Conservation (phyloP, 2,329 filamentous ascomycete genomes). For the Westerdykella ornata region DNA sequence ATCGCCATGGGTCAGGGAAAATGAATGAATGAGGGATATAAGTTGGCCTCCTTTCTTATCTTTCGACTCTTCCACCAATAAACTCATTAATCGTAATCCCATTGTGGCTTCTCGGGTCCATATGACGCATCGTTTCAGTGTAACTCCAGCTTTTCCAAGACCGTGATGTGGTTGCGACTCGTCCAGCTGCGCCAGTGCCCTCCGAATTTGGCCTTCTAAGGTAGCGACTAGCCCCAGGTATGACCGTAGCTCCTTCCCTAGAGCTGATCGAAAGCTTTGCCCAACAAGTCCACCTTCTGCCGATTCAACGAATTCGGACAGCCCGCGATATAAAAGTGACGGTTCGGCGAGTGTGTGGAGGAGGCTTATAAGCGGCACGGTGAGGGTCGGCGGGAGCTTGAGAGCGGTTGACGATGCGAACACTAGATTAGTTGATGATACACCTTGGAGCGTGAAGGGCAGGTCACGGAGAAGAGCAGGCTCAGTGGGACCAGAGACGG, state of each 20-base stretch:
- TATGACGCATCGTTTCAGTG: slow-evolving; percentile 87
- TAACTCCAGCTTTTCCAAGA: slow-evolving; percentile 81
- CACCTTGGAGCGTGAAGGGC: slow-evolving; percentile 85
- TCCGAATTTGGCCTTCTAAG: slow-evolving; percentile 82
- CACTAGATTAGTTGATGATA: slow-evolving; percentile 77
- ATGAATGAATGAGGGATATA: slow-evolving; percentile 87
- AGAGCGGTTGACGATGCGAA: slow-evolving; percentile 65
- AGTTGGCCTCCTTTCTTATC: slow-evolving; percentile 80
- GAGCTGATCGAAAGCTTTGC: slow-evolving; percentile 84
- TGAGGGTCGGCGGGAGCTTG: slow-evolving; percentile 70
- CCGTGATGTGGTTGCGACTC: slow-evolving; percentile 60
- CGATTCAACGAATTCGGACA: slow-evolving; percentile 75
- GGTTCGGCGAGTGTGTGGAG: slow-evolving; percentile 88
- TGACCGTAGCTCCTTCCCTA: slow-evolving; percentile 75
- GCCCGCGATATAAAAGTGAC: slow-evolving; percentile 77
- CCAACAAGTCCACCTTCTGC: slow-evolving; percentile 77
- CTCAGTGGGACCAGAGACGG: slow-evolving; percentile 34
- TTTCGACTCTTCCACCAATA: slow-evolving; percentile 87
- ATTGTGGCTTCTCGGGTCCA: slow-evolving; percentile 98
- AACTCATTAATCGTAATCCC: slow-evolving; percentile 83
- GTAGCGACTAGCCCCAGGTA: slow-evolving; percentile 89
- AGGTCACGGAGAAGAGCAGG: slow-evolving; percentile 57
- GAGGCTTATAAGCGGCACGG: slow-evolving; percentile 76
- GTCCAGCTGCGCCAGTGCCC: slow-evolving; percentile 69
- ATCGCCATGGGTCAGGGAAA: slow-evolving; percentile 89